Evolutionary conservation across 192 early-diverging fungal species (phyloP).

Genomic region (Coemansia javaensis): DNA sequence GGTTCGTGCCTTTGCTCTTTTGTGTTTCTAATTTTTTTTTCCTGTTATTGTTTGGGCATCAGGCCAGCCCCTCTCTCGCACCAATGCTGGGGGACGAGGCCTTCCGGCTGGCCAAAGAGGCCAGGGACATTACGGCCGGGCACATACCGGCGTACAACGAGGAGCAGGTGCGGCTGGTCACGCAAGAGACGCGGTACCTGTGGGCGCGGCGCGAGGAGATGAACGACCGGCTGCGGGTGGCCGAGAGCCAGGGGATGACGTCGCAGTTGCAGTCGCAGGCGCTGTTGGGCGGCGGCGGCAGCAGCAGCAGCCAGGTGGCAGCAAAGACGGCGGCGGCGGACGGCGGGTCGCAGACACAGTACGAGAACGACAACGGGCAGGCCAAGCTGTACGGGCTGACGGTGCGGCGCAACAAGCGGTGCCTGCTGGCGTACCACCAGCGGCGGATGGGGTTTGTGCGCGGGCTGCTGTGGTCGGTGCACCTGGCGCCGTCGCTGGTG

Average conservation of each 20-base stretch:
- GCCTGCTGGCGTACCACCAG: conserved; percentile 83
- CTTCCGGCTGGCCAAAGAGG: conserved; percentile 71
- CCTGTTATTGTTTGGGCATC: neutral
- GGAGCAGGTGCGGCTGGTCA: conserved; percentile 71
- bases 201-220: conserved; percentile 51
- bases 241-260: conserved; percentile 3
- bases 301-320: too few relatives aligned
- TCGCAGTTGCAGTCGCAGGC: neutral
- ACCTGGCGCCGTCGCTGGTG: conserved; percentile 37
- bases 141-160: conserved; percentile 75
- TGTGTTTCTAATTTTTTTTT: neutral
- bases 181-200: conserved; percentile 70
- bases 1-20: neutral
- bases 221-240: conserved; percentile 26
- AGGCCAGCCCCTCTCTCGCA: too few relatives aligned
- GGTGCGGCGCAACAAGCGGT: conserved; percentile 76
- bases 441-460: conserved; percentile 66
- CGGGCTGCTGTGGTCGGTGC: conserved; percentile 54
- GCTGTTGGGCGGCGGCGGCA: neutral
- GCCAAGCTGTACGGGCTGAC: conserved; percentile 34
- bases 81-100: conserved; percentile 74
- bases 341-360: neutral
- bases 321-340: too few relatives aligned
- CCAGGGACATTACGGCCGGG: conserved; percentile 66
- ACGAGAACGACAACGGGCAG: conserved; percentile 27